Percentiles rank a stretch among this genome's conserved stretches.
phyloP scores from a whole-genome alignment of 805 yeast species.

The Wickerhamomyces silvicola region DNA sequence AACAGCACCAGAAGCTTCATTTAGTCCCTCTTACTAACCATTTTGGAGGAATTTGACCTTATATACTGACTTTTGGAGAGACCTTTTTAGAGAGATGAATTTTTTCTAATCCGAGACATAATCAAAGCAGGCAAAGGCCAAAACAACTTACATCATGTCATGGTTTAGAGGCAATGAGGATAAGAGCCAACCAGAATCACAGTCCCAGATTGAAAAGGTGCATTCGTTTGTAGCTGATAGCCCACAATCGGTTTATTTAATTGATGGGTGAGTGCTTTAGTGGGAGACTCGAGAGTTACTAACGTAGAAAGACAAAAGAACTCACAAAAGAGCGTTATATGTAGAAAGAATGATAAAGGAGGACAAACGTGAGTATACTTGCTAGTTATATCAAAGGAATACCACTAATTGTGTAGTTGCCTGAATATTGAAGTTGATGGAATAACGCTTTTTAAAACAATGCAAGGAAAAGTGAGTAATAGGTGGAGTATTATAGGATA shows the following conservation, averaged over 20 bases:
- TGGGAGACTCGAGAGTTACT: constrained; percentile 2
- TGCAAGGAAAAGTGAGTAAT: constrained; percentile 34
- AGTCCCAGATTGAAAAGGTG: no score
- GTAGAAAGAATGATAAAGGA: constrained; percentile 36
- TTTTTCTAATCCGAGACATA: no score
- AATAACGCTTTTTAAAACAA: constrained; percentile 37
- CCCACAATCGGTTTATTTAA: no score
- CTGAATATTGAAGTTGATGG: constrained; percentile 35
- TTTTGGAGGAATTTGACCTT: no score
- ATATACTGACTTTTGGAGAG: no score
- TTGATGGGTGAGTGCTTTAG: not conserved
- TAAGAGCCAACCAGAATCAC: not conserved
- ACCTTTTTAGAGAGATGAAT: no score
- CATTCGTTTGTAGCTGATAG: no score
- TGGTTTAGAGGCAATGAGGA: not conserved
- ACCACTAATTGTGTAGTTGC: constrained; percentile 27
- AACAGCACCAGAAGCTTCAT: no score
- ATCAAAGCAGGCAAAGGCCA: no score
- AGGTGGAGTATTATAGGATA: constrained; percentile 1
- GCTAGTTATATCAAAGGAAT: not conserved
- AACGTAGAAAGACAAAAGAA: constrained; percentile 11
- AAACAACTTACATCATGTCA: not conserved
- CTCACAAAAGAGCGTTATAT: constrained; percentile 32
- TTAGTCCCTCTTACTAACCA: no score
- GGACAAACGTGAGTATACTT: constrained; percentile 29